A percentile compares a stretch with the other conserved stretches of the same genome.
Evolutionary conservation across 768 basidiomycete genomes (phyloP).

Genomic region (Russula sp.): DNA sequence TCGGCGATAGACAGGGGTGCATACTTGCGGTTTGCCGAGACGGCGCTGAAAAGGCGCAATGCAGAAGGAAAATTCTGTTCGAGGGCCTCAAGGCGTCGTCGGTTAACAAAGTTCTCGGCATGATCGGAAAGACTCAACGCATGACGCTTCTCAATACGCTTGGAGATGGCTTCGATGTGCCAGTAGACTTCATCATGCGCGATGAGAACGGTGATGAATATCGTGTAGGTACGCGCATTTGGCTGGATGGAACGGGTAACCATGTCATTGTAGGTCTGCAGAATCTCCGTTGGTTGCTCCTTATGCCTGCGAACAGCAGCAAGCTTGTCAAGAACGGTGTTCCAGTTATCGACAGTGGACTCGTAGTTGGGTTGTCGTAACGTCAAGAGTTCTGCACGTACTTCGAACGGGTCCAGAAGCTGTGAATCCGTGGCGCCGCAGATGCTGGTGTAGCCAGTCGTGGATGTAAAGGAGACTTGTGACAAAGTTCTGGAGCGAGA

Average conservation of each 20-base stretch:
- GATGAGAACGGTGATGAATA: slow-evolving; percentile 59
- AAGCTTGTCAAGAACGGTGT: slow-evolving; percentile 57
- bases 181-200: slow-evolving; percentile 57
- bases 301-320: slow-evolving; percentile 45
- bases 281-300: slow-evolving; percentile 53
- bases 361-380: slow-evolving; percentile 25
- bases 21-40: slow-evolving; percentile 41
- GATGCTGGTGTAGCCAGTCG: background rate
- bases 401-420: slow-evolving; percentile 31
- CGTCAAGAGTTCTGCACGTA: slow-evolving; percentile 37
- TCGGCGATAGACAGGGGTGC: slow-evolving; percentile 49
- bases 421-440: background rate
- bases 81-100: slow-evolving; percentile 45
- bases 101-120: slow-evolving; percentile 36
- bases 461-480: background rate
- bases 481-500: slow-evolving; percentile 21
- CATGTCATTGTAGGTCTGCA: slow-evolving; percentile 73
- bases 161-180: slow-evolving; percentile 35
- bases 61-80: slow-evolving; percentile 75
- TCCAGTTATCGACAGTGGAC: slow-evolving; percentile 55
- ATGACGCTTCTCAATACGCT: slow-evolving; percentile 43
- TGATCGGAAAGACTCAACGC: slow-evolving; percentile 39
- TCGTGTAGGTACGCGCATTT: slow-evolving; percentile 56
- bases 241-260: slow-evolving; percentile 60
- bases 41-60: slow-evolving; percentile 66